Evolutionary conservation across 2,329 filamentous ascomycete genomes (phyloP), one percentile per base, ranked within the genome.

Genomic region (Fusarium clavum): DNA sequence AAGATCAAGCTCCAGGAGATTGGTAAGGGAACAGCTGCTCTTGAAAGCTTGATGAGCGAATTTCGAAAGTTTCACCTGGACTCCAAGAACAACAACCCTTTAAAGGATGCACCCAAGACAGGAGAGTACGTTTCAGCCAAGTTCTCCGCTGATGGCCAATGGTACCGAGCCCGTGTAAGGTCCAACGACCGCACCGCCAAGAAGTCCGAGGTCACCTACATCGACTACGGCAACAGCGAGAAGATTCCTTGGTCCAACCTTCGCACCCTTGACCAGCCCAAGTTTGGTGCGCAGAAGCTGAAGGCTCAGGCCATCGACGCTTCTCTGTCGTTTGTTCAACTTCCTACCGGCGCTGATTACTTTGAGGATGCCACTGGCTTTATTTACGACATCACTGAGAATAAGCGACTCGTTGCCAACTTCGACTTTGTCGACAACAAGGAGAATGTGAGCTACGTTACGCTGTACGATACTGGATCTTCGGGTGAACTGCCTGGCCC

Each of bases 171-270:
- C 32, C 92, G 91, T 67, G 90, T 99, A 67, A 91, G 94, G 67
- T 90, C 94, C 78, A 98, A 98, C 81, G 96, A 99, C 83, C 94
- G 96, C 67, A 88, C 94, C 11, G 91, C 91, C 76, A 94, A 96
- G 86, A 90, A 92, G 74, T 91, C 94, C 25, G 96, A 99, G 81
- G 91, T 99, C 27, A 83, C 97, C 47, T 99, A 97, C 82, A 89
- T 99, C 68, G 96, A 99, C 83, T 99, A 97, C 81, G 96, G 96
- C 75, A 99, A 99, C 86, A 91, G 89, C 58, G 96, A 99, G 82
- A 91, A 90, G 77, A 86, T 97, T 61, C 88, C 94, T 0, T 99
- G 95, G 94, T 87, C 90, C 25, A 87, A 88, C 72, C 89, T 99
- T 45, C 92, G 96, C 29, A 86, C 94, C n/a, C 87, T 99, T 51